These are phyloP conservation scores for Truncatella angustata DNA, from an alignment of 2,329 filamentous ascomycete genomes.

Conservation along the genomic window DNA sequence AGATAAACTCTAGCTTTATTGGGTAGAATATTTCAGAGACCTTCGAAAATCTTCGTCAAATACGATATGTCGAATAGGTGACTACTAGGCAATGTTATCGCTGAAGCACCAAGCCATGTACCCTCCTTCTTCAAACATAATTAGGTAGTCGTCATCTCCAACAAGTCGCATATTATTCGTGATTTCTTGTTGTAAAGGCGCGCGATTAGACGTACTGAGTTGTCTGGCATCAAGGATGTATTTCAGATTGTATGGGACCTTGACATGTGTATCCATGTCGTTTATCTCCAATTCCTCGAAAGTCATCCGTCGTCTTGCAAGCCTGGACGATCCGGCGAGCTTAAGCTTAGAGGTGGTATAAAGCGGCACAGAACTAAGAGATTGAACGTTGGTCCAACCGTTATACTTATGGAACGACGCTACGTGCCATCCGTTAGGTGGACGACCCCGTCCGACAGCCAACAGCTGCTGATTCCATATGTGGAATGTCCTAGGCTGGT, in stretches of 20 bases:
- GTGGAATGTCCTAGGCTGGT: constrained; percentile 18
- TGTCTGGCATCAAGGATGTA: constrained; percentile 17
- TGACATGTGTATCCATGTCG: background rate
- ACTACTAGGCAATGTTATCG: background rate
- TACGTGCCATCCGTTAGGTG: background rate
- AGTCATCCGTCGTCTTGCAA: background rate
- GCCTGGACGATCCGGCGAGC: background rate
- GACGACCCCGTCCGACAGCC: background rate
- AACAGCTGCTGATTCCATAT: constrained; percentile 25
- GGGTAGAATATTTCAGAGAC: too few relatives aligned
- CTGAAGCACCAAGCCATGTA: constrained; percentile 26
- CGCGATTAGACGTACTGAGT: too few relatives aligned
- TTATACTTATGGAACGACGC: background rate
- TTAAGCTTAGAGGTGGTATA: background rate
- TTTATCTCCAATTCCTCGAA: background rate
- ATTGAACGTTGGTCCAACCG: too few relatives aligned
- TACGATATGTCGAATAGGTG: background rate
- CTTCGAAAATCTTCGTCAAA: too few relatives aligned
- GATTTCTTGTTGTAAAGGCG: constrained; percentile 8
- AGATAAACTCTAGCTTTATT: too few relatives aligned
- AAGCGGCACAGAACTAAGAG: background rate
- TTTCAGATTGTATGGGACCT: constrained; percentile 6
- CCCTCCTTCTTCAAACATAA: constrained; percentile 22
- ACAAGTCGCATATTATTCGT: constrained; percentile 14
- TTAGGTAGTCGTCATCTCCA: constrained; percentile 27